Evolutionary conservation across 2,329 filamentous ascomycete species (phyloP), one percentile per base, ranked within the genome.

Genomic region (Dactylellina cionopaga): DNA sequence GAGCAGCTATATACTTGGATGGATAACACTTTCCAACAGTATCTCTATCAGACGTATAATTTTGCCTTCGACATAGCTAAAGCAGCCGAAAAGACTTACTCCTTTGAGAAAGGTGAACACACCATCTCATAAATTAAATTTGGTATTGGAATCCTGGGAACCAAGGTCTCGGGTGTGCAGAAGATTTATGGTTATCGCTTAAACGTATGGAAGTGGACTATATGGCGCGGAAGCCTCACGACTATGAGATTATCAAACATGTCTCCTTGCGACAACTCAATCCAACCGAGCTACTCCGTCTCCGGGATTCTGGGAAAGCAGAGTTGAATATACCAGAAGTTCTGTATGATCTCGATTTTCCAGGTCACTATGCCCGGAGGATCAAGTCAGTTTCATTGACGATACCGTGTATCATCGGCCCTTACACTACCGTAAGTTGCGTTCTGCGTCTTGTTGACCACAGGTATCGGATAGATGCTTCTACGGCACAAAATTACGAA

Each of bases 291-390:
- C 76, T 81, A 1, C 33, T 80, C 0, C 6, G 52, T 3, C 70
- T 81, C 7, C 74, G 77, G 7, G 44, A 63, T 25, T 52, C 27
- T 6, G 79, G 77, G 3, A 55, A 17, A 3, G 46, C 39, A 24
- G 56, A 68, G 13, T 78, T 81, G 47, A 44, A 64, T 13, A 17
- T 82, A 4, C 76, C 78, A 1, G 81, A 83, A 74, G 25, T 74
- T 1, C 35, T 80, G 1, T 82, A 79, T 65, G 81, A 83, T 75
- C 62, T 81, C 15, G 80, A 82, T 76, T 81, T 78, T 66, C 81
- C 81, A 0, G 80, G 81, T 4, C 81, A 83, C 75, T 82, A 81
- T 74, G 47, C 77, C 10, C 79, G 81, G 0, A 78, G 80, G 3
- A 80, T 82, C 65, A 76, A 75, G n/a, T 74, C 77, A 22, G 78